Percentiles rank a stretch among this genome's conserved stretches.
Evolutionary conservation across 164 flowering plant species (phyloP).

Genomic region (Santalum album): DNA sequence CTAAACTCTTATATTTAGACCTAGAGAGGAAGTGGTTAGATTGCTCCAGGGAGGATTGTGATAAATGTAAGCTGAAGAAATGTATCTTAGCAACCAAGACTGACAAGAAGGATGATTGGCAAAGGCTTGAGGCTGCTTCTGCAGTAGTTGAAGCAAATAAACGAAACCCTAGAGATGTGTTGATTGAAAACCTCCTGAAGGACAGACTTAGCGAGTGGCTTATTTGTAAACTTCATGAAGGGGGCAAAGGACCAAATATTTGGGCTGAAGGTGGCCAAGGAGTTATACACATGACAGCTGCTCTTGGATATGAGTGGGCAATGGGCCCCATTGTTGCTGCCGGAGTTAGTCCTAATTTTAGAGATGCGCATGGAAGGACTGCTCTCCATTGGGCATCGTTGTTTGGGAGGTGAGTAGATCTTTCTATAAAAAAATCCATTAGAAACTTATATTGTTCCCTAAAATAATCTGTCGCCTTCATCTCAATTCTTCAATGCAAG

Average conservation of each 20-base stretch:
- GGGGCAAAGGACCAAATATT: slow-evolving; percentile 42
- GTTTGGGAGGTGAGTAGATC: slow-evolving; percentile 65
- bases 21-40: slow-evolving; percentile 22
- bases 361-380: slow-evolving; percentile 65
- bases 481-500: neutral
- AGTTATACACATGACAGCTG: slow-evolving; percentile 63
- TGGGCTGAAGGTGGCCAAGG: slow-evolving; percentile 64
- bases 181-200: slow-evolving; percentile 42
- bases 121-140: slow-evolving; percentile 14
- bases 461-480: neutral
- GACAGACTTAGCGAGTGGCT: slow-evolving; percentile 65
- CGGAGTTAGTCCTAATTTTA: slow-evolving; percentile 55
- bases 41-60: slow-evolving; percentile 38
- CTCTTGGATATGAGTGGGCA: slow-evolving; percentile 81
- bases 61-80: slow-evolving; percentile 31
- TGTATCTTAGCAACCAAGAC: slow-evolving; percentile 16
- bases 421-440: neutral
- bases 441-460: neutral
- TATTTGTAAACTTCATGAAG: slow-evolving; percentile 43
- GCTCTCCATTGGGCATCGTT: slow-evolving; percentile 81
- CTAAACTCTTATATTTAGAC: slow-evolving; percentile 31
- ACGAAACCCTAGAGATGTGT: slow-evolving; percentile 22
- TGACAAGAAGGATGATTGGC: slow-evolving; percentile 22
- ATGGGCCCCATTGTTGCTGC: slow-evolving; percentile 50
- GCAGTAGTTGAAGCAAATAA: slow-evolving; percentile 6